Base-by-base conservation (phyloP, 257 asterid species). In the Gentiana dahurica region DNA sequence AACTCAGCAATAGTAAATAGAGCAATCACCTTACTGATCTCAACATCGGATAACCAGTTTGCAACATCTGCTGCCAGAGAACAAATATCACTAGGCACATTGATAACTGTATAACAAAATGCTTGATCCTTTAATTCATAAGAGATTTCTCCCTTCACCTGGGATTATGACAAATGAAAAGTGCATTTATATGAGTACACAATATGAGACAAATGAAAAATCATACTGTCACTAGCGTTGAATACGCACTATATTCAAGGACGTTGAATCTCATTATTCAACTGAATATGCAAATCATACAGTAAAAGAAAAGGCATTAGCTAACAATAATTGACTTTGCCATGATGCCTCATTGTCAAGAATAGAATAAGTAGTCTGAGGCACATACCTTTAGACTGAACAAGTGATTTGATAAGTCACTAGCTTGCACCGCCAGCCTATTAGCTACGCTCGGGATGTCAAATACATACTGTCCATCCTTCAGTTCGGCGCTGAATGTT, bases 71-170 rank as follows among this genome's bases (percentile, higher is more conserved):
- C 77, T 62, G 95, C 85, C 74, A 91, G 71, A 72, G 85, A 75
- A 78, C 97, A 85, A 41, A 83, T 68, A 74, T 91, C 94, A 51
- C 71, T 71, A 12, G 97, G 97, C 51, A 77, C 74, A 58, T 76
- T 76, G 63, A 68, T 38, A 39, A 85, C 60, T 65, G 54, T 76
- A 63, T 78, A 91, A 64, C 97, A 85, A 58, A 74, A 81, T 59
- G 98, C 98, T 46, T 78, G 93, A 77, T 91, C 98, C 84, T 87
- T 87, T 77, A 91, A 62, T 64, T 91, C 95, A 59, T 85, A 91
- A 32, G 94, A 73, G 59, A 91, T 75, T 72, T 91, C 98, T 71
- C 94, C 89, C 77, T 81, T 85, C 62, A 78, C 56, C 98, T 91
- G 76, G 65, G 62, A 71, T 64, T 61, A 69, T 55, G 60, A 69